Conservation (phyloP, 1,139 yeast species). For the Taphrina flavorubra region DNA sequence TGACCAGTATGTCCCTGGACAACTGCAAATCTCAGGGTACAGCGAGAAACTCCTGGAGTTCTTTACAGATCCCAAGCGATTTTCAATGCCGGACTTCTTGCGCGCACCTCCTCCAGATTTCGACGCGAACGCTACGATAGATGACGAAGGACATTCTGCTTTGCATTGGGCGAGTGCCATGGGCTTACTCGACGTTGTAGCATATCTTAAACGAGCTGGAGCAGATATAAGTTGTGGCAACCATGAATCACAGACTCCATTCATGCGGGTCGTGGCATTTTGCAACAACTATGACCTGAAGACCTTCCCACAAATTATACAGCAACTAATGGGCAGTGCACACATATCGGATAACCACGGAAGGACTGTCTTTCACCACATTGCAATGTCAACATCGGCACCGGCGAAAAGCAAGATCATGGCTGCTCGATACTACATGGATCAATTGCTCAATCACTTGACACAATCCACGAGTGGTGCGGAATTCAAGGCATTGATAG, state of each 20-base stretch:
- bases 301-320: conserved; percentile 74
- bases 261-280: conserved; percentile 85
- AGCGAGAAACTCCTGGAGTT: conserved; percentile 57
- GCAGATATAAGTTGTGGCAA: conserved; percentile 74
- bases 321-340: conserved; percentile 75
- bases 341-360: conserved; percentile 74
- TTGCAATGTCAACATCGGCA: conserved; percentile 76
- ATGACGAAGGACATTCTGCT: conserved; percentile 90
- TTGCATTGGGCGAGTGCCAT: conserved; percentile 96
- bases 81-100: conserved; percentile 74
- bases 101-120: conserved; percentile 76
- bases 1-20: conserved; percentile 33
- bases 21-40: conserved; percentile 51
- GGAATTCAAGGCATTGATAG: conserved; percentile 75
- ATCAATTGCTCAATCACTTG: conserved; percentile 79
- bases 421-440: conserved; percentile 79
- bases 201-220: conserved; percentile 74
- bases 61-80: conserved; percentile 74
- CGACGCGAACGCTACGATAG: conserved; percentile 81
- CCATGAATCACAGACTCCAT: conserved; percentile 85
- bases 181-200: conserved; percentile 75
- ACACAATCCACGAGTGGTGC: conserved; percentile 65
- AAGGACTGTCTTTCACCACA: conserved; percentile 91
- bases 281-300: conserved; percentile 82
- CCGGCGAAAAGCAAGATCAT: conserved; percentile 71